These are phyloP conservation scores for Arctostaphylos glauca DNA, from an alignment of 148 eudicot species.

Conservation along the genomic window DNA sequence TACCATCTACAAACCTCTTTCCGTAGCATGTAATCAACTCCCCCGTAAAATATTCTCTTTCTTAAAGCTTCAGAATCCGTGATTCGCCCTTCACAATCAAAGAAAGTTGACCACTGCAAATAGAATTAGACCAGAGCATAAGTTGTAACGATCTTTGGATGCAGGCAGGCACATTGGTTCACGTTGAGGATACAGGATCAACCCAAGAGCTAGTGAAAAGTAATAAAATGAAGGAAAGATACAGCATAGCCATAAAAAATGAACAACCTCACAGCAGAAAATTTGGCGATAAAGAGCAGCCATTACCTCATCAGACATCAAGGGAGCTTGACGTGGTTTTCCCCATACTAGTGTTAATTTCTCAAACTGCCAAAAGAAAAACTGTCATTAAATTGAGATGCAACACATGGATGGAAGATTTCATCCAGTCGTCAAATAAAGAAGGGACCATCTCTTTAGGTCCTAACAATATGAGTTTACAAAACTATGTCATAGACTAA, in stretches of 20 bases:
- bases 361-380: conserved; percentile 56
- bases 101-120: conserved; percentile 73
- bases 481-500: neutral
- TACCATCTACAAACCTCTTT: conserved; percentile 55
- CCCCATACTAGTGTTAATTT: conserved; percentile 82
- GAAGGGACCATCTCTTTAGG: neutral
- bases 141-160: neutral
- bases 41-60: conserved; percentile 90
- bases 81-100: conserved; percentile 87
- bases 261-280: conserved; percentile 7
- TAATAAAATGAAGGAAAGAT: neutral
- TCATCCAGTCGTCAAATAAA: neutral
- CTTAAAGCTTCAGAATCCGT: conserved; percentile 62
- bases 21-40: conserved; percentile 67
- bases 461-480: neutral
- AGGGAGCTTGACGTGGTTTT: conserved; percentile 77
- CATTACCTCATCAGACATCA: conserved; percentile 71
- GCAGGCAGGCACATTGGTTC: neutral
- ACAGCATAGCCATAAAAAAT: neutral
- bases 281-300: conserved; percentile 13
- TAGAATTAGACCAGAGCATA: conserved; percentile 13
- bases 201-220: neutral
- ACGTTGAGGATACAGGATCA: neutral
- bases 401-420: conserved; percentile 2
- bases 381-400: conserved; percentile 1